Evolutionary conservation across 1,139 yeast species (phyloP).

Genomic region (Yamadazyma pseudoaaseri): DNA sequence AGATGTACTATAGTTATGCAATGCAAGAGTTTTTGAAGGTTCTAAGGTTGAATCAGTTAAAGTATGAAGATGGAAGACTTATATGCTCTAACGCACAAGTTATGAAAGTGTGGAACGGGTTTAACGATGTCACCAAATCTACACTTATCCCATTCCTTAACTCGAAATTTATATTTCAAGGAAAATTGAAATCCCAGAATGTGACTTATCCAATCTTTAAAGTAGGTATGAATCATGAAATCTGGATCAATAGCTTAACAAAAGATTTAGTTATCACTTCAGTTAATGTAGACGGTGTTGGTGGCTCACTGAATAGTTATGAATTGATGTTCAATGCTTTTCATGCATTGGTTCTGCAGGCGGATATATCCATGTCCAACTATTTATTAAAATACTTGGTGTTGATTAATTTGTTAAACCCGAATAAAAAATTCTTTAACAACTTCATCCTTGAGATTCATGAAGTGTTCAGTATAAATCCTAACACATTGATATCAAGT

Average conservation of each 20-base stretch:
- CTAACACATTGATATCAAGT: constrained; percentile 34
- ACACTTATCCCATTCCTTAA: constrained; percentile 74
- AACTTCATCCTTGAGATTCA: constrained; percentile 58
- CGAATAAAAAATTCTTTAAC: constrained; percentile 40
- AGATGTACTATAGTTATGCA: constrained; percentile 80
- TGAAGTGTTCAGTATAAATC: constrained; percentile 51
- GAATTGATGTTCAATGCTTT: constrained; percentile 60
- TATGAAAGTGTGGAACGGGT: constrained; percentile 54
- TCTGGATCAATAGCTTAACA: constrained; percentile 73
- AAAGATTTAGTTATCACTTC: constrained; percentile 54
- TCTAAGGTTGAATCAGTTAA: constrained; percentile 41
- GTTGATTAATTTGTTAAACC: constrained; percentile 61
- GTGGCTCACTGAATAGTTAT: constrained; percentile 1
- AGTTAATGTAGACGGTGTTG: constrained; percentile 1
- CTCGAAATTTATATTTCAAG: constrained; percentile 63
- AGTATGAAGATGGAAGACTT: constrained; percentile 32
- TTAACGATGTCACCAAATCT: constrained; percentile 67
- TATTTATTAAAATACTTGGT: constrained; percentile 80
- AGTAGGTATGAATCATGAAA: constrained; percentile 35
- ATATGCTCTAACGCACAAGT: constrained; percentile 16
- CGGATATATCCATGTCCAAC: constrained; percentile 67
- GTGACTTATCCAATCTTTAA: constrained; percentile 34
- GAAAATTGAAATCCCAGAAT: constrained; percentile 34
- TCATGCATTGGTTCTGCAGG: constrained; percentile 65
- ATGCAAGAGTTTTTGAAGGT: constrained; percentile 83